Conservation (phyloP, 306 rosid species). For the Inga leiocalycina region DNA sequence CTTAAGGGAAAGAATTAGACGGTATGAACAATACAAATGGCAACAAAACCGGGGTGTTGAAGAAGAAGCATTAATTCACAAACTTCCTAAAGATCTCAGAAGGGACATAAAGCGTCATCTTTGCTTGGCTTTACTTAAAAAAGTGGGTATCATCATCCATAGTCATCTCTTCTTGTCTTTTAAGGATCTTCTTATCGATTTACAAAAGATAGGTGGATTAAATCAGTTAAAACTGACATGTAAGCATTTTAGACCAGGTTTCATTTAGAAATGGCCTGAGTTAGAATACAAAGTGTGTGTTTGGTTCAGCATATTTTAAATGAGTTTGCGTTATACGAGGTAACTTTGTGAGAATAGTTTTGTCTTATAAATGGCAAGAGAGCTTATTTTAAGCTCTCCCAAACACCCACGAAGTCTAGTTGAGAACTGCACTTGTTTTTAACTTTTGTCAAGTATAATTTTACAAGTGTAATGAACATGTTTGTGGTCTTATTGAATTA, state of each 20-base stretch:
- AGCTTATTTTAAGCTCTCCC: too few species aligned
- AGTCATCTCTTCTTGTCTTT: not conserved
- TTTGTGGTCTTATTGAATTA: constrained; percentile 18
- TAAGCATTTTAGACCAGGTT: not conserved
- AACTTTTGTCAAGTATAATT: not conserved
- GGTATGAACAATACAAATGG: constrained; percentile 91
- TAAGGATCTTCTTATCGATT: not conserved
- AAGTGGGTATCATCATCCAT: constrained; percentile 49
- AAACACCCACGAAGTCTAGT: not conserved
- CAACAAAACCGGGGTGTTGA: constrained; percentile 88
- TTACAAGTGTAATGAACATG: not conserved
- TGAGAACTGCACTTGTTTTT: not conserved
- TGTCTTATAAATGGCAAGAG: too few species aligned
- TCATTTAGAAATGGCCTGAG: not conserved
- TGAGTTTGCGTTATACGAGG: too few species aligned
- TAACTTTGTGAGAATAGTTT: too few species aligned
- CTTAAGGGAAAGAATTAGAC: constrained; percentile 69
- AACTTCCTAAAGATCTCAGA: constrained; percentile 88
- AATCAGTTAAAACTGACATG: not conserved
- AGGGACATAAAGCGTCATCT: constrained; percentile 89
- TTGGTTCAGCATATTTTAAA: too few species aligned
- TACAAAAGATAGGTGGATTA: not conserved
- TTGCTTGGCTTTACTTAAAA: constrained; percentile 65
- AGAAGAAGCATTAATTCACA: constrained; percentile 66
- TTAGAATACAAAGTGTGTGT: not conserved